Evolutionary conservation across 768 basidiomycete genomes (phyloP).

Genomic region (Calvatia gigantea): DNA sequence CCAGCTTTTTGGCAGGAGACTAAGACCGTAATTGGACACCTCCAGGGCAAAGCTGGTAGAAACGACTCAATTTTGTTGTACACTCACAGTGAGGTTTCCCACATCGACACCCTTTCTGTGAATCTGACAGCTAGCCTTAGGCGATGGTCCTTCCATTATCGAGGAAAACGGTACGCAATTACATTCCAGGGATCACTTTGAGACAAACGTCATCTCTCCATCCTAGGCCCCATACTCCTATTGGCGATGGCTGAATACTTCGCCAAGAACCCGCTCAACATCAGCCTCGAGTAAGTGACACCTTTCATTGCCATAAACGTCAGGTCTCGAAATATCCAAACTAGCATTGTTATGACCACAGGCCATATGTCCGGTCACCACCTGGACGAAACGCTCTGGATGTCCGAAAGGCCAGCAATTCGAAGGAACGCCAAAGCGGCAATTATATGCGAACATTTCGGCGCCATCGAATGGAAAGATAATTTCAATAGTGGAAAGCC

Average conservation of each 20-base stretch:
- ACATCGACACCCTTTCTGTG: background rate
- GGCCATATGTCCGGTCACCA: slow-evolving; percentile 26
- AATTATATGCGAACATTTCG: slow-evolving; percentile 28
- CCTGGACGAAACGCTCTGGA: slow-evolving; percentile 26
- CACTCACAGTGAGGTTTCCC: slow-evolving; percentile 23
- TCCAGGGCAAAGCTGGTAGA: slow-evolving; percentile 17
- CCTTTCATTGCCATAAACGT: background rate
- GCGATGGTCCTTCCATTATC: slow-evolving; percentile 28
- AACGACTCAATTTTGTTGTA: slow-evolving; percentile 24
- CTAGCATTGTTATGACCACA: slow-evolving; percentile 26
- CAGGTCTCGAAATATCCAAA: background rate
- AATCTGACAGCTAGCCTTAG: slow-evolving; percentile 8
- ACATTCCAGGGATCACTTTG: background rate
- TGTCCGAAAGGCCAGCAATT: slow-evolving; percentile 22
- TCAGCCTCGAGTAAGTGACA: slow-evolving; percentile 24
- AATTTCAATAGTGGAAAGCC: slow-evolving; percentile 17
- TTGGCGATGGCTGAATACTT: slow-evolving; percentile 28
- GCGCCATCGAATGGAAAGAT: slow-evolving; percentile 28
- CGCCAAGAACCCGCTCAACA: slow-evolving; percentile 20
- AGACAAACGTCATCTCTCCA: background rate
- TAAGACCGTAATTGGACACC: slow-evolving; percentile 22
- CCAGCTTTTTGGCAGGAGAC: slow-evolving; percentile 19
- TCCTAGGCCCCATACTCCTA: slow-evolving; percentile 25
- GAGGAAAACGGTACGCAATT: slow-evolving; percentile 25
- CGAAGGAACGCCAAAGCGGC: slow-evolving; percentile 24